Evolutionary conservation across 2,329 filamentous ascomycete species (phyloP), one percentile per base, ranked within the genome.

Genomic region (Fusarium tupiense): DNA sequence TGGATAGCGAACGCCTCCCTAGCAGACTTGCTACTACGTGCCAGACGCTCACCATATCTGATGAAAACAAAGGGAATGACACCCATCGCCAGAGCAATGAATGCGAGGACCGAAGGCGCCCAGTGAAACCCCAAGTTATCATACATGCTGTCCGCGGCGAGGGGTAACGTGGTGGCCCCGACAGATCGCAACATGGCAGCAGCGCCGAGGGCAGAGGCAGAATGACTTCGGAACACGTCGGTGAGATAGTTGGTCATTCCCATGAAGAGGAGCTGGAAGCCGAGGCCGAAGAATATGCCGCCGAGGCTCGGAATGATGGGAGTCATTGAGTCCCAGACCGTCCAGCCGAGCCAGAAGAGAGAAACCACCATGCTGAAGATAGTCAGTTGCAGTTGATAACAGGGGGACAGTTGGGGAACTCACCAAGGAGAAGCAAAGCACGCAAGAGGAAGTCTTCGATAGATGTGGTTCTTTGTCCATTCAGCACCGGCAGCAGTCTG

Each of bases 391-490:
- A 44, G 54, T 33, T n/a, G 14, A 16, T 22, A 20, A 17, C 5
- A 35, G 33, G 10, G 20, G 12, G 11, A 16, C 26, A 43, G 19
- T 20, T 14, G 16, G 87, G 69, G 67, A 88, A 86, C 87, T 44
- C 86, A 86, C 81, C 91, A 89, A 0, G 90, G 90, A n/a, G 90
- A 86, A 14, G 89, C 89, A 66, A 90, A 88, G 10, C 91, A 91
- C 6, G 83, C 84, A 24, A 84, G 77, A 80, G 88, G 70, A 52
- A 82, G 64, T 81, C 83, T 43, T 77, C 86, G 61, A 68, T 75
- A 77, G 8, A 82, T 77, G 41, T 82, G 79, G 19, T 73, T 74
- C 47, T 80, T 72, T 7, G 81, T 77, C 81, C 81, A 82, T n/a
- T 63, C 47, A 5, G 75, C 77, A 7, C 80, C 81, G 4, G 74